Evolutionary conservation across 352 stramenopile species (phyloP).

Genomic region (Pythium phragmiticola): DNA sequence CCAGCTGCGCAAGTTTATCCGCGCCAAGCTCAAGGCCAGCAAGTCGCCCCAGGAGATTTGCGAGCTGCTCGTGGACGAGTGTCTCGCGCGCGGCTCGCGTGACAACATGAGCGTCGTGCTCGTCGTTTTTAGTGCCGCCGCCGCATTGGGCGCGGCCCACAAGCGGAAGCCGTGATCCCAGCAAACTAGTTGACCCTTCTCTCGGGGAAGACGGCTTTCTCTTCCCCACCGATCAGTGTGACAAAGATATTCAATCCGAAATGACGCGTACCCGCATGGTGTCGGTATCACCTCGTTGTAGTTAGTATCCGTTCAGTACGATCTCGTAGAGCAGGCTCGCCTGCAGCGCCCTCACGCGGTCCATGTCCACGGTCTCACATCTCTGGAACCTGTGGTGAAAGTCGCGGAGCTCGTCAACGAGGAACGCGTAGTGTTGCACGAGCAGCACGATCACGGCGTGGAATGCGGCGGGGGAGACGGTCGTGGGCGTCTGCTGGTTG

Average conservation of each 20-base stretch:
- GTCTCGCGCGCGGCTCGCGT: conserved; percentile 72
- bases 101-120: conserved; percentile 89
- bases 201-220: not conserved
- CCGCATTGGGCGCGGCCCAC: conserved; percentile 26
- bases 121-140: conserved; percentile 61
- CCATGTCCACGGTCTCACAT: not conserved
- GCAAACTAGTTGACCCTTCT: not conserved
- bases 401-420: conserved; percentile 23
- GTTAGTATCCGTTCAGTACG: conserved; percentile 6
- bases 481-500: not conserved
- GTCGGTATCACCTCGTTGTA: not conserved
- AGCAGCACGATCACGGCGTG: conserved; percentile 28
- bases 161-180: conserved; percentile 24
- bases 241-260: not conserved
- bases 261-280: no score
- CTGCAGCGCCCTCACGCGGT: conserved; percentile 36
- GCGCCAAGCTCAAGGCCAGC: conserved; percentile 62
- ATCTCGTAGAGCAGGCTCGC: conserved; percentile 57
- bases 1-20: conserved; percentile 90
- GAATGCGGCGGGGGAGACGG: conserved; percentile 5
- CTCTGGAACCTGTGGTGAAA: conserved; percentile 20
- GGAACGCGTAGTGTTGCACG: conserved; percentile 19
- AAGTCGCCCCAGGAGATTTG: conserved; percentile 66
- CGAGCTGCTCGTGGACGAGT: conserved; percentile 80
- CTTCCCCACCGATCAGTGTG: no score